Evolutionary conservation across 306 rosid species (phyloP), one percentile per base, ranked within the genome.

Genomic region (Arachis stenosperma): DNA sequence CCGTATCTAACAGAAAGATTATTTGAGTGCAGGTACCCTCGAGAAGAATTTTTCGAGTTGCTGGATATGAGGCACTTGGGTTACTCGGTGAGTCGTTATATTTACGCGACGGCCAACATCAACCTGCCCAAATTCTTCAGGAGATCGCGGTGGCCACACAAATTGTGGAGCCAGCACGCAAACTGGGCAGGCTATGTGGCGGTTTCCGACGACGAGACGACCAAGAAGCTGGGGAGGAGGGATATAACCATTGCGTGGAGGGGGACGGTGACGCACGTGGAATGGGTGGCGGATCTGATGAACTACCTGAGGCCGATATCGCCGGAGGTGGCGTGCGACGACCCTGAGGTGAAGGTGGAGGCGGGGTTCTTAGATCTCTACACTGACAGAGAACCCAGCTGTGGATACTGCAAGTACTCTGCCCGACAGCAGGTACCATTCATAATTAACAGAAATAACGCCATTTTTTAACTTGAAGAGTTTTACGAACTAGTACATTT

Each of bases 171-270:
- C 22, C 22, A 52, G 27, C 4, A 68, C 41, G 96, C 97, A 7
- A 91, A 91, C 68, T 92, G 96, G 97, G 84, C 87, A 0, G 96
- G 97, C 0, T 92, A 80, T 85, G 75, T 89, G 7, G 91, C 97
- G 22, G 89, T 90, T 5, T 88, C 93, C 0, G 77, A 80, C 71
- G 88, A 92, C 63, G 86, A 59, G 1, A 76, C 81, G 1, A 73
- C 81, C 6, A 51, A 64, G 9, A 74, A 54, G 0, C 53, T 92
- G 0, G 97, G 93, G 8, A 85, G 93, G 8, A 79, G 97, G 1
- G 97, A 92, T 78, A 84, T 92, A 13, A 58, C 71, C 3, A 41
- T 92, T 0, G 85, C 91, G 1, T 92, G 97, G 97, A 56, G 97
- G n/a, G 97, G 97, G 8, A 92, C 96, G 0, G 97, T 93, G 33